Conservation (phyloP, 176 grass and related monocot genomes). For the Neostapfia colusana region DNA sequence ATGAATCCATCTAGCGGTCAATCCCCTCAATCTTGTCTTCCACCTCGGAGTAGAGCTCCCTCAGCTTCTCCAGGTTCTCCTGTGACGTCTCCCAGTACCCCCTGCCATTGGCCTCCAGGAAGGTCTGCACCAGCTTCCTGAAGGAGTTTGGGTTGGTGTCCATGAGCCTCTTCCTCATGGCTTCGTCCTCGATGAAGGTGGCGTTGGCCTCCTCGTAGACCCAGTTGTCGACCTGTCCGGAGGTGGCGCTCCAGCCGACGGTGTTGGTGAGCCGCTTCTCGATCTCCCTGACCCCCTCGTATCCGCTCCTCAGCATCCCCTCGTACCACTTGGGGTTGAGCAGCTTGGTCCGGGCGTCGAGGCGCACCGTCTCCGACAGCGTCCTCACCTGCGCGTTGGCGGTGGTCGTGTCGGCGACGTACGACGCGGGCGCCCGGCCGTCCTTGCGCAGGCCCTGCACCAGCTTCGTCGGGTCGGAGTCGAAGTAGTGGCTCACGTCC, state of each 20-base stretch:
- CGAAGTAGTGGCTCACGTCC: constrained; percentile 99
- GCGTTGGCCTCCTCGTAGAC: constrained; percentile 97
- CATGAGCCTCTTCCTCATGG: constrained; percentile 89
- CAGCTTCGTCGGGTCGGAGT: constrained; percentile 92
- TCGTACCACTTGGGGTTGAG: constrained; percentile 99
- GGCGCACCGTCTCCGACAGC: constrained; percentile 81
- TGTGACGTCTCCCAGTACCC: constrained; percentile 99
- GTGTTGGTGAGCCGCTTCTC: constrained; percentile 98
- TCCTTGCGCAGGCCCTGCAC: constrained; percentile 89
- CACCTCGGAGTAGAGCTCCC: constrained; percentile 88
- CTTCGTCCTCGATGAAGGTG: constrained; percentile 89
- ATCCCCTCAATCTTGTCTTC: constrained; percentile 99
- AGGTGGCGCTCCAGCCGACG: constrained; percentile 96
- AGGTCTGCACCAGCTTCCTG: constrained; percentile 91
- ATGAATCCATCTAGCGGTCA: constrained; percentile 78
- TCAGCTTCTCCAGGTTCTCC: constrained; percentile 84
- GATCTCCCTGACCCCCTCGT: constrained; percentile 90
- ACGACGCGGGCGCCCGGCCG: constrained; percentile 74
- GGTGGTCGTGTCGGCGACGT: constrained; percentile 93
- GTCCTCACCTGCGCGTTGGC: constrained; percentile 96
- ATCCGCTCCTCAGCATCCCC: constrained; percentile 97
- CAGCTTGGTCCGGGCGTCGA: constrained; percentile 91
- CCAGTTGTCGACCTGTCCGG: constrained; percentile 97
- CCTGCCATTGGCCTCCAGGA: constrained; percentile 90
- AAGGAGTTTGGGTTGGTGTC: constrained; percentile 96